Evolutionary conservation across 331 rosid species (phyloP), one percentile per base, ranked within the genome.

Genomic region (Erythrophleum ivorense): DNA sequence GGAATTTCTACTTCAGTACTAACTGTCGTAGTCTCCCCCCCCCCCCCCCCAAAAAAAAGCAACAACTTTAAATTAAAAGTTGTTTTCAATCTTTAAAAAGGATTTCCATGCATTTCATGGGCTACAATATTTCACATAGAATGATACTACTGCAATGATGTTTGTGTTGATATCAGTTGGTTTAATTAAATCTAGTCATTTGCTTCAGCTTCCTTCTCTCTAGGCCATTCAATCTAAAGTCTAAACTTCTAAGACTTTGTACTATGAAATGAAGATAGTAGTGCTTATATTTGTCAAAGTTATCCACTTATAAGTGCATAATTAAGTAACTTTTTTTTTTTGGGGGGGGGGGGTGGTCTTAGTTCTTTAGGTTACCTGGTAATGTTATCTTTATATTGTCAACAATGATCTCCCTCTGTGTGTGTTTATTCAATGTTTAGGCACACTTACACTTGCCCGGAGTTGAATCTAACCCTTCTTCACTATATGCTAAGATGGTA

Each of bases 401-500:
- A 5, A 33, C 3, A 4, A 13, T 62, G 68, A 12, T 33, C 41
- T 31, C 9, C 40, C 7, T 62, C 9, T 31, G 43, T 62, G 33
- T 57, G 8, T 70, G 40, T 46, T 24, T 18, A 24, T 45, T 46
- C 57, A 21, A 9, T 46, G 18, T 33, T 34, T 43, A 9, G 66
- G 65, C 1, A 19, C 63, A 64, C 13, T 6, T 15, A 15, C 33
- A 31, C 8, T 69, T 4, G 0, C 34, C 45, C 7, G 2, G 12
- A 71, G 57, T 45, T 69, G 74, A 70, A 46, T 70, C 34, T 55
- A 55, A 55, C 31, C 5, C 62, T 70, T 40, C 53, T 38, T 68
- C 34, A n/a, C 74, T 13, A 11, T 19, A 69, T 45, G 45, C 45
- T 71, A 4, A 15, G 29, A 52, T 33, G 63, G 48, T 29, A 15